phyloP scores from a whole-genome alignment of 2,329 filamentous ascomycete genomes.

The Penicillium nordicum region DNA sequence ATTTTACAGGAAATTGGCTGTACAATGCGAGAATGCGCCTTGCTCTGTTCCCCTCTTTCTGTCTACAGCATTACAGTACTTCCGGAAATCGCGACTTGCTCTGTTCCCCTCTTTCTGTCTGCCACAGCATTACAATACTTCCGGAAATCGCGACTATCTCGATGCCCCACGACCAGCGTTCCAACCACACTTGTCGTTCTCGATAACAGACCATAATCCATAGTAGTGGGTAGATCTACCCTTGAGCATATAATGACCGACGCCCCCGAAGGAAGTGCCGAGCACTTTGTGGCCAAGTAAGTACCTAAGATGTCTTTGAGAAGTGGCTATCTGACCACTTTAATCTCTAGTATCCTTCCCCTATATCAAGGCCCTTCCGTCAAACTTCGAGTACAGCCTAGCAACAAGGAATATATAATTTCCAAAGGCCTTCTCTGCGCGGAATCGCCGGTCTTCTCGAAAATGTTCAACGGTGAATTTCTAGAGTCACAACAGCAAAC shows the following conservation, averaged over 20 bases:
- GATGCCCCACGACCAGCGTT: too few species aligned
- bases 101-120: too few species aligned
- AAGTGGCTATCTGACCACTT: background rate
- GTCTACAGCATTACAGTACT: too few species aligned
- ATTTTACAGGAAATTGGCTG: too few species aligned
- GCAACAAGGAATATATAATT: constrained; percentile 4
- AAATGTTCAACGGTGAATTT: constrained; percentile 16
- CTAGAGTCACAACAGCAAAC: constrained; percentile 8
- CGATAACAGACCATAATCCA: background rate
- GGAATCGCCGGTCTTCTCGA: constrained; percentile 8
- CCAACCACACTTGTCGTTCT: too few species aligned
- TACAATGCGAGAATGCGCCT: too few species aligned
- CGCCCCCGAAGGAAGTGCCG: background rate
- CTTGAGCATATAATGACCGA: background rate
- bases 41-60: too few species aligned
- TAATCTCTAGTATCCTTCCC: constrained; percentile 6
- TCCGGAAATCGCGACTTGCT: too few species aligned
- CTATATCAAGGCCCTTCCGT: constrained; percentile 11
- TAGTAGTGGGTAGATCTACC: too few species aligned
- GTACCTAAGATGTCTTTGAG: background rate
- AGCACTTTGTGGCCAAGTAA: constrained; percentile 2
- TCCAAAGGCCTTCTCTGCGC: constrained; percentile 12
- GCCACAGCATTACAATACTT: too few species aligned
- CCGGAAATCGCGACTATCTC: too few species aligned
- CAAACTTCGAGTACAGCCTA: constrained; percentile 7